phyloP scores from a whole-genome alignment of 257 asterid genomes.

The Thymus mandschuricus region DNA sequence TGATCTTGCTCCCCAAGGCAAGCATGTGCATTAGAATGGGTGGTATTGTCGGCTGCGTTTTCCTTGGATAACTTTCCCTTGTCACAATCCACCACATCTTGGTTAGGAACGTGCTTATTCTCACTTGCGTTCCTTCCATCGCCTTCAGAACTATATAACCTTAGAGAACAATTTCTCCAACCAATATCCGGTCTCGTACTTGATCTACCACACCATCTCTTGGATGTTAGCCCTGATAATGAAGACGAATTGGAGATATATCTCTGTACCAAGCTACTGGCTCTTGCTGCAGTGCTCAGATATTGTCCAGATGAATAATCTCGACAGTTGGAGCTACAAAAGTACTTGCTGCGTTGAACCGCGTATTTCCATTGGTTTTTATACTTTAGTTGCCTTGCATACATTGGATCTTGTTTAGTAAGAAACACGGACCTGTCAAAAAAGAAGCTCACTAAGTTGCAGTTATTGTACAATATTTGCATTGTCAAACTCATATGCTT shows the following conservation, averaged over 20 bases:
- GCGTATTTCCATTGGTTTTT: constrained; percentile 54
- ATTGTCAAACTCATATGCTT: constrained; percentile 11
- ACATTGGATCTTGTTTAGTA: constrained; percentile 58
- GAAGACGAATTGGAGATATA: constrained; percentile 42
- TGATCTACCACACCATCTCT: constrained; percentile 44
- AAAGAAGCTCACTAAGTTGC: constrained; percentile 33
- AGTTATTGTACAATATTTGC: not conserved
- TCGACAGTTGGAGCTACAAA: constrained; percentile 41
- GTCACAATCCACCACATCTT: constrained; percentile 51
- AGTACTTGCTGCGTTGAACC: constrained; percentile 50
- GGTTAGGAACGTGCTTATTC: constrained; percentile 52
- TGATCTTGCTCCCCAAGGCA: constrained; percentile 93
- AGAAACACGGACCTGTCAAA: constrained; percentile 41
- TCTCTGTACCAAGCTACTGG: constrained; percentile 50
- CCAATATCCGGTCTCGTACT: constrained; percentile 43
- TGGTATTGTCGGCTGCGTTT: constrained; percentile 36
- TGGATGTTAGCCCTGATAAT: constrained; percentile 43
- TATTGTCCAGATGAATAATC: constrained; percentile 48
- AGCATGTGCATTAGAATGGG: constrained; percentile 73
- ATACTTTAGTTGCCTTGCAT: constrained; percentile 63
- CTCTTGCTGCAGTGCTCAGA: constrained; percentile 40
- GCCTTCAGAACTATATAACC: constrained; percentile 86
- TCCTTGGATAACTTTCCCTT: constrained; percentile 51
- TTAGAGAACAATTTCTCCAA: constrained; percentile 46
- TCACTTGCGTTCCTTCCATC: constrained; percentile 90